phyloP scores from a whole-genome alignment of 2,329 filamentous ascomycete genomes.

The Cercospora sesami region DNA sequence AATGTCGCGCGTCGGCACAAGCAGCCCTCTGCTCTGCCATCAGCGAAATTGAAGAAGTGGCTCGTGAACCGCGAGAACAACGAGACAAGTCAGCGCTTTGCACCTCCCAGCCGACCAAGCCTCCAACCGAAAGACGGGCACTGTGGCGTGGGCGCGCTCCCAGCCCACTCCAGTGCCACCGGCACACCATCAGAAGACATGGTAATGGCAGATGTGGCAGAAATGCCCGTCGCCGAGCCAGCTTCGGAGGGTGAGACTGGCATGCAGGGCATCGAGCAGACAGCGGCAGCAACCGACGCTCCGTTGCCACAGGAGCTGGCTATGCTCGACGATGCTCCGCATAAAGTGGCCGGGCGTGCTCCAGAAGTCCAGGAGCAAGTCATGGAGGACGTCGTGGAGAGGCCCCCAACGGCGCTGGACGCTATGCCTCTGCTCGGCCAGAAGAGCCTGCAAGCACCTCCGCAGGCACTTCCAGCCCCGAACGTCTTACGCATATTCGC shows the following conservation, averaged over 20 bases:
- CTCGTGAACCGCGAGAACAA: not conserved
- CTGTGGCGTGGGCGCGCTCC: not conserved
- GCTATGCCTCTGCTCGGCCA: not conserved
- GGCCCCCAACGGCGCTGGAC: not conserved
- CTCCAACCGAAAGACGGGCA: not conserved
- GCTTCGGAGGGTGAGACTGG: not conserved
- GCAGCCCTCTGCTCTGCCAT: not conserved
- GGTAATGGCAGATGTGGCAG: not conserved
- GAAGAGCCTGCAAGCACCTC: not conserved
- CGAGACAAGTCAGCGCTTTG: not conserved
- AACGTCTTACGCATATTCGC: accelerated
- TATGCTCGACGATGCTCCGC: not conserved
- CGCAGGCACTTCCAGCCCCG: not conserved
- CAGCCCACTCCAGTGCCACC: not conserved
- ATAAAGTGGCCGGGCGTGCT: not conserved
- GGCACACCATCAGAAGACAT: not conserved
- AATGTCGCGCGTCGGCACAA: not conserved
- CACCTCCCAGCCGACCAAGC: not conserved
- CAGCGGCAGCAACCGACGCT: not conserved
- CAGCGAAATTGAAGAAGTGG: not conserved
- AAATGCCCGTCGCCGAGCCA: not conserved
- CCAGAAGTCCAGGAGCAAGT: not conserved
- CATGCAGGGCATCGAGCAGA: not conserved
- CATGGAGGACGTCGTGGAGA: not conserved
- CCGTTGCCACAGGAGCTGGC: not conserved